These are phyloP conservation scores for Trichoderma sp. DNA, from an alignment of 2,329 filamentous ascomycete species.

Conservation along the genomic window DNA sequence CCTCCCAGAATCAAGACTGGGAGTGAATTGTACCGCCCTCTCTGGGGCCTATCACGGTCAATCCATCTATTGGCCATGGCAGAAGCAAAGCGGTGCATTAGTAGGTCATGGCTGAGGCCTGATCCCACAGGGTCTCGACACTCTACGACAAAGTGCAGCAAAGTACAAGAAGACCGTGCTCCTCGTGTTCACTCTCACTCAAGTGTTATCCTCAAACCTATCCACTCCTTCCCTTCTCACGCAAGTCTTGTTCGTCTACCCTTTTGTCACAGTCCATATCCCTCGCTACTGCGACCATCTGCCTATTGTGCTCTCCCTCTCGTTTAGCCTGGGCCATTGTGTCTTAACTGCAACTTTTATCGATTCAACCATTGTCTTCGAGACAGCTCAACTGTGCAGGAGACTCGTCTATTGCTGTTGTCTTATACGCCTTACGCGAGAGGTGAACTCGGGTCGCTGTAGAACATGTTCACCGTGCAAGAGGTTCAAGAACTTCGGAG, in stretches of 20 bases:
- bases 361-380: constrained; percentile 11
- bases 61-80: constrained; percentile 32
- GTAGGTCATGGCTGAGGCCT: constrained; percentile 27
- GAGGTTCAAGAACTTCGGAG: constrained; percentile 22
- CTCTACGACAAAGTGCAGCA: constrained; percentile 20
- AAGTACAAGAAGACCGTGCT: constrained; percentile 34
- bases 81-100: constrained; percentile 32
- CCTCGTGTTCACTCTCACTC: constrained; percentile 28
- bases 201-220: constrained; percentile 24
- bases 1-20: constrained; percentile 27
- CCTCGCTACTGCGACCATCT: constrained; percentile 27
- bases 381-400: not conserved
- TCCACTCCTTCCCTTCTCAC: constrained; percentile 24
- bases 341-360: constrained; percentile 8
- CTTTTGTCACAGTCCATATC: constrained; percentile 24
- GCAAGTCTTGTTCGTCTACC: constrained; percentile 26
- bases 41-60: constrained; percentile 30
- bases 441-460: constrained; percentile 1
- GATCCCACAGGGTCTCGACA: constrained; percentile 29
- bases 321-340: not conserved
- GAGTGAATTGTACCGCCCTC: constrained; percentile 31
- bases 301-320: constrained; percentile 28
- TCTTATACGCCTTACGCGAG: constrained; percentile 20
- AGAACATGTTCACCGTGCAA: constrained; percentile 18
- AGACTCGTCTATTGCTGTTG: constrained; percentile 13